A percentile compares a stretch with the other conserved stretches of the same genome.
Conservation (phyloP, 768 basidiomycete species). For the Mycena sanguinolenta region DNA sequence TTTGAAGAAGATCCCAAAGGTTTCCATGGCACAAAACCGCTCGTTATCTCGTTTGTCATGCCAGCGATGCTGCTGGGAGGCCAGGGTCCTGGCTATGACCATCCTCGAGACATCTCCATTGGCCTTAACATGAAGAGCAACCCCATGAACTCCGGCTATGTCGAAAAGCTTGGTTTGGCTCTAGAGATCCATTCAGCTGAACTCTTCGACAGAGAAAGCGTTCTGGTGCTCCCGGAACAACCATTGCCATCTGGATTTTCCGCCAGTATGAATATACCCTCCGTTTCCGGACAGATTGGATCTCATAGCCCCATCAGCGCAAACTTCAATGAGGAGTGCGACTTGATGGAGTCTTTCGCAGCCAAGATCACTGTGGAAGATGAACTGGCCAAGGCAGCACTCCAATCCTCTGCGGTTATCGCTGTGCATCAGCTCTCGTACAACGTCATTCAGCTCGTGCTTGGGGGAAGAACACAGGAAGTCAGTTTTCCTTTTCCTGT, state of each 20-base stretch:
- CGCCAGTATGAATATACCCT: background rate
- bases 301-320: constrained; percentile 31
- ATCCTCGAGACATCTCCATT: constrained; percentile 14
- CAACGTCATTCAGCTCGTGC: constrained; percentile 33
- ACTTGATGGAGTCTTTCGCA: constrained; percentile 37
- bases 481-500: constrained; percentile 24
- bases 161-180: constrained; percentile 3
- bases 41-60: constrained; percentile 27
- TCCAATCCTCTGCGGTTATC: constrained; percentile 35
- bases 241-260: constrained; percentile 14
- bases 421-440: constrained; percentile 38
- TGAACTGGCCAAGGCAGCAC: constrained; percentile 32
- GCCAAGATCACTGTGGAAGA: constrained; percentile 38
- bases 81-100: constrained; percentile 17
- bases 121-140: constrained; percentile 21
- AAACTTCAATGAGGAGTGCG: constrained; percentile 43
- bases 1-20: constrained; percentile 38
- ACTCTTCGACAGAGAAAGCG: constrained; percentile 16
- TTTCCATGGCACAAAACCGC: constrained; percentile 24
- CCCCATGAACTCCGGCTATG: constrained; percentile 5
- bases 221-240: constrained; percentile 24
- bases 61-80: constrained; percentile 20
- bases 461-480: constrained; percentile 42
- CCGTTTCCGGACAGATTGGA: constrained; percentile 37
- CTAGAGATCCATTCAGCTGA: constrained; percentile 18